Base-by-base conservation (phyloP, 129 eudicot genomes). In the Tagetes patula region DNA sequence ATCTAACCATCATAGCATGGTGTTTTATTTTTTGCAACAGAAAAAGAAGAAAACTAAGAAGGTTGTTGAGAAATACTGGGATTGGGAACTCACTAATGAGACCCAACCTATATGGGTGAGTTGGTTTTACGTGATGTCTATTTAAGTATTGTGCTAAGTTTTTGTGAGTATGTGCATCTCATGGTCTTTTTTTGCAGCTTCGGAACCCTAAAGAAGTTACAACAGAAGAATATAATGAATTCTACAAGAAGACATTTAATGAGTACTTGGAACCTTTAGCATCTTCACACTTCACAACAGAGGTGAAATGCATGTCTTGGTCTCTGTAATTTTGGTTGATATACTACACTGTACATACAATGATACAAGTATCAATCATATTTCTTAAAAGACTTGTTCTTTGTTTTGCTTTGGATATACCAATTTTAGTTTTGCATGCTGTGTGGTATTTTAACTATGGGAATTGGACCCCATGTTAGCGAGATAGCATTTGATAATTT, bases 101-200 rank as follows among this genome's bases (percentile, higher is more conserved):
- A 94, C 99, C 32, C 97, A 94, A 66, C 97, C 99, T 41, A 88
- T 90, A 81, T 94, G 99, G 99, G 99, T 94, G 62, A 85, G 96
- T 53, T 55, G 8, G 1, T 58, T 42, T 32, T 12, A 31, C 42
- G 7, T 73, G 1, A 34, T 79, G 37, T 13, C 62, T 8, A 0
- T 38, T 31, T 14, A 8, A 65, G 38, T 49, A 2, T 55, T 40
- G 43, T 43, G n/a, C 39, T 20, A n/a, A 34, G 36, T 42, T 72
- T 58, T 30, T 58, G 30, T 49, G 41, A 72, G 40, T 60, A 53
- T 32, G 61, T 39, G 36, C 9, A 62, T 67, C 34, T 48, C 12
- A 41, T 59, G 36, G 79, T 48, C 69, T 5, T 20, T 45, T 69
- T 65, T 48, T 82, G 84, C 90, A 94, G 99, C 99, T 94, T 61